These are phyloP conservation scores for Ophiorrhiza pumila DNA, from an alignment of 257 asterid species.

Conservation along the genomic window DNA sequence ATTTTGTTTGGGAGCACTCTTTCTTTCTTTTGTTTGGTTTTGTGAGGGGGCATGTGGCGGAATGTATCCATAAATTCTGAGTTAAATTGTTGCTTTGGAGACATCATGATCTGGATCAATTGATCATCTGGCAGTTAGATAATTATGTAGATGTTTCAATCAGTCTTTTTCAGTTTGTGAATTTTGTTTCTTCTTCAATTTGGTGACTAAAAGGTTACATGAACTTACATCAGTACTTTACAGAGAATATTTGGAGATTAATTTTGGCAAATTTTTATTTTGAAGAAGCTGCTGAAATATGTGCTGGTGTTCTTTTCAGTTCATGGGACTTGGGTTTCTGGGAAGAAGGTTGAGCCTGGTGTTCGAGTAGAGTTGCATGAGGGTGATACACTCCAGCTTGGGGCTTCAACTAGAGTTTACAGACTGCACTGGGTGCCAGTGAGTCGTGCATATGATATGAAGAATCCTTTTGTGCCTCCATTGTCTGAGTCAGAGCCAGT, in stretches of 20 bases:
- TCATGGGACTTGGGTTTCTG: conserved; percentile 88
- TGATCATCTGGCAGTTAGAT: neutral
- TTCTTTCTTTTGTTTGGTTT: too few relatives aligned
- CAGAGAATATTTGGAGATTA: neutral
- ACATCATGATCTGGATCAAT: neutral
- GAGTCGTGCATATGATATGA: conserved; percentile 65
- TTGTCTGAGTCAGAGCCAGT: conserved; percentile 28
- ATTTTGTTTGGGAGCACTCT: neutral
- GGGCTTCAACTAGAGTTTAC: conserved; percentile 78
- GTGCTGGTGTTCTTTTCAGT: conserved; percentile 36
- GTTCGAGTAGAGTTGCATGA: conserved; percentile 50
- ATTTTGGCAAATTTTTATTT: conserved; percentile 8
- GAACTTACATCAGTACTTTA: neutral
- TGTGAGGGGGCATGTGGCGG: too few relatives aligned
- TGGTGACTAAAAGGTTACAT: neutral
- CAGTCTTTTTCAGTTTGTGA: neutral
- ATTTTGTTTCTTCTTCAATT: neutral
- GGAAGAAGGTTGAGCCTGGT: conserved; percentile 59
- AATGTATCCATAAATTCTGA: too few relatives aligned
- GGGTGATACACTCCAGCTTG: conserved; percentile 69
- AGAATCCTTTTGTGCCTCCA: conserved; percentile 59
- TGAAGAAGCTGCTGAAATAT: conserved; percentile 11
- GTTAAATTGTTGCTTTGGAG: neutral
- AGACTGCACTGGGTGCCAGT: conserved; percentile 79
- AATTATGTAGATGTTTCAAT: neutral